A percentile compares a stretch with the other conserved stretches of the same genome.
phyloP scores from a whole-genome alignment of 768 basidiomycete species.

The Pleurotus tuber-regium region DNA sequence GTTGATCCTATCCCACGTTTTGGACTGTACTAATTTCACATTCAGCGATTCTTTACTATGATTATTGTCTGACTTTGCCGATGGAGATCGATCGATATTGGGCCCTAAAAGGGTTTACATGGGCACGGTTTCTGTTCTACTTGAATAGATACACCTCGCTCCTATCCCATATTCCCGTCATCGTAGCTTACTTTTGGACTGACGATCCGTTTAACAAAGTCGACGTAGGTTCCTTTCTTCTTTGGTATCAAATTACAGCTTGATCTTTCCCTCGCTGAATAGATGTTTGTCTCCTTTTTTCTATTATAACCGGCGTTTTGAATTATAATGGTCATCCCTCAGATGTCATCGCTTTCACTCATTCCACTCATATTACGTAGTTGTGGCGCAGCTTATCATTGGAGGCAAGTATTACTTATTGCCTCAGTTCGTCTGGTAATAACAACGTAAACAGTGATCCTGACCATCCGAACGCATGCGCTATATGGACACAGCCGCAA shows the following conservation, averaged over 20 bases:
- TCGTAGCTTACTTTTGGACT: slow-evolving; percentile 31
- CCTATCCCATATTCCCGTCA: slow-evolving; percentile 34
- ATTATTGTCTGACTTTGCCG: slow-evolving; percentile 42
- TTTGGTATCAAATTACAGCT: too few species aligned
- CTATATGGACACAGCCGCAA: slow-evolving; percentile 33
- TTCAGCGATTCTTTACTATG: slow-evolving; percentile 40
- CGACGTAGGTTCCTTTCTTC: slow-evolving; percentile 21
- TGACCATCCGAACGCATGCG: slow-evolving; percentile 43
- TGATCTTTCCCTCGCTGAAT: too few species aligned
- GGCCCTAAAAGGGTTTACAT: slow-evolving; percentile 27
- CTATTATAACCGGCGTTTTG: too few species aligned
- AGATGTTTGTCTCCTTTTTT: slow-evolving; percentile 9
- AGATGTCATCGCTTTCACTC: slow-evolving; percentile 31
- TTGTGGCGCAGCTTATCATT: slow-evolving; percentile 31
- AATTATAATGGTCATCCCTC: not conserved
- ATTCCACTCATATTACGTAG: slow-evolving; percentile 7
- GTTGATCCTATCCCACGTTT: not conserved
- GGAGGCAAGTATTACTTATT: slow-evolving; percentile 28
- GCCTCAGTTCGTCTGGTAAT: too few species aligned
- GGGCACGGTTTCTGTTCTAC: slow-evolving; percentile 36
- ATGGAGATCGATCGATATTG: slow-evolving; percentile 45
- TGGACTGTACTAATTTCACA: not conserved
- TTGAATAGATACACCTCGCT: slow-evolving; percentile 40
- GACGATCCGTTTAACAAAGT: slow-evolving; percentile 24
- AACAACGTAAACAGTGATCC: slow-evolving; percentile 29